Percentiles rank a stretch among this genome's conserved stretches.
These are phyloP conservation scores for Murraya paniculata DNA, from an alignment of 345 rosid genomes.

Conservation along the genomic window DNA sequence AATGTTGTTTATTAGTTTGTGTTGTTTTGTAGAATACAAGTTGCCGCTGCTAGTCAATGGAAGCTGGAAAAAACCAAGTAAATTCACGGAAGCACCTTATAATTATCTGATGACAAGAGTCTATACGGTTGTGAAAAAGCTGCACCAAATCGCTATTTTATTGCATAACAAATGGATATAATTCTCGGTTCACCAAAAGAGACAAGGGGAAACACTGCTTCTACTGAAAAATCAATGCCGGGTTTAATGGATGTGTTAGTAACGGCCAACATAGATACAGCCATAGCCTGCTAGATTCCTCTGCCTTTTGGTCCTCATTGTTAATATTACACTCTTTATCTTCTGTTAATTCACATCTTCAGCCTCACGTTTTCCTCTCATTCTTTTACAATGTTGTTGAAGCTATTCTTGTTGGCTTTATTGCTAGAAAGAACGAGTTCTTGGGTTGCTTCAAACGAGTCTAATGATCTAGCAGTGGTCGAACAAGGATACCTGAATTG, in stretches of 20 bases:
- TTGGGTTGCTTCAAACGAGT: slow-evolving; percentile 3
- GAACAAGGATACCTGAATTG: slow-evolving; percentile 35
- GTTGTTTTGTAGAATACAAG: neutral
- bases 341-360: neutral
- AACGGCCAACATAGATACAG: slow-evolving; percentile 10
- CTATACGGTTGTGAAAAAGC: neutral
- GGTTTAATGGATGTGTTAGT: slow-evolving; percentile 3
- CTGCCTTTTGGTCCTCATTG: neutral
- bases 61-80: neutral
- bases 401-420: slow-evolving; percentile 27
- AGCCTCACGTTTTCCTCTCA: neutral
- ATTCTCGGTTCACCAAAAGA: neutral
- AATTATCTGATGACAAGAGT: neutral
- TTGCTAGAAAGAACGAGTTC: slow-evolving; percentile 21
- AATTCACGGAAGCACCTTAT: neutral
- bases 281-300: slow-evolving; percentile 23
- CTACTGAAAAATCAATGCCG: slow-evolving; percentile 6
- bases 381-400: slow-evolving; percentile 19
- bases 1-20: neutral
- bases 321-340: neutral
- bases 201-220: neutral
- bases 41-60: slow-evolving; percentile 11
- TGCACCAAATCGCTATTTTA: neutral
- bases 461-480: slow-evolving; percentile 13
- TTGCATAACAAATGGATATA: neutral